Percentiles rank a stretch among this genome's conserved stretches.
phyloP scores from a whole-genome alignment of 108 stramenopile genomes.

The Nitzschia sp. region DNA sequence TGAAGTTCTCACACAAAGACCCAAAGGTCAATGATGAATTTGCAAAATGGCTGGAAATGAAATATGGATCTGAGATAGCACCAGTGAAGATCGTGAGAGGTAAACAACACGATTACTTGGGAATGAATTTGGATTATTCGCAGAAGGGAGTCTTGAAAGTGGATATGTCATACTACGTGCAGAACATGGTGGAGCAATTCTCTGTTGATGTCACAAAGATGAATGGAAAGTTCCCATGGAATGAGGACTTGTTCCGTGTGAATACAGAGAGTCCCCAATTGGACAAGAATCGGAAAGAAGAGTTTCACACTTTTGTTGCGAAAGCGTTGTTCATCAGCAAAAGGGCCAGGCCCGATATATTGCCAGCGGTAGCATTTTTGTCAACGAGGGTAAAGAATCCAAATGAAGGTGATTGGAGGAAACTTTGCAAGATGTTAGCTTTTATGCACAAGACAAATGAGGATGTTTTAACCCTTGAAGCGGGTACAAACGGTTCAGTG shows the following conservation, averaged over 20 bases:
- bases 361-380: conserved; percentile 36
- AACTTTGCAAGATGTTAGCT: conserved; percentile 32
- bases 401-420: conserved; percentile 47
- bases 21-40: conserved; percentile 8
- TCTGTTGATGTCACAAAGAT: neutral
- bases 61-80: conserved; percentile 16
- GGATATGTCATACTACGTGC: conserved; percentile 24
- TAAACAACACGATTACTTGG: conserved; percentile 38
- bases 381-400: conserved; percentile 45
- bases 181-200: conserved; percentile 23
- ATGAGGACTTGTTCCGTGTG: conserved; percentile 13
- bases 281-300: neutral
- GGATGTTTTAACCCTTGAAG: conserved; percentile 26
- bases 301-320: conserved; percentile 20
- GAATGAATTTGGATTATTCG: conserved; percentile 40
- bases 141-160: conserved; percentile 20
- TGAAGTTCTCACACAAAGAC: conserved; percentile 30
- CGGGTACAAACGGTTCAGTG: conserved; percentile 5
- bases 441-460: conserved; percentile 39
- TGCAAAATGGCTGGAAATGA: conserved; percentile 2
- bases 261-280: conserved; percentile 7
- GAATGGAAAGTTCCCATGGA: neutral
- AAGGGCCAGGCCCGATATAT: conserved; percentile 16
- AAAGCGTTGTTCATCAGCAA: conserved; percentile 29
- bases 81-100: conserved; percentile 13